Conservation (phyloP, 78 protist species). For the Dictyostelium citrinum region DNA sequence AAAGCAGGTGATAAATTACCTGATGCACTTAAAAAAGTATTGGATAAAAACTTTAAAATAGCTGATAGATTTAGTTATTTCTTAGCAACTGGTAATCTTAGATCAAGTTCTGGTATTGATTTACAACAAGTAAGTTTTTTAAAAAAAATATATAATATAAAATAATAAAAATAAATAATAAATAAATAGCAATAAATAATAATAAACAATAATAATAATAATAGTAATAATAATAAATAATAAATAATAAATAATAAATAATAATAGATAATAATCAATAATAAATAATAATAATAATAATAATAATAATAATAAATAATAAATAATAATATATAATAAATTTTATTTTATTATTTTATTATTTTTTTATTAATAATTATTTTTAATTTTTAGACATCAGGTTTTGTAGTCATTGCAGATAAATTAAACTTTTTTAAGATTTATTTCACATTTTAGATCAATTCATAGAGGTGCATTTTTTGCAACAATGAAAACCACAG, state of each 20-base stretch:
- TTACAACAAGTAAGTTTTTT: conserved; percentile 90
- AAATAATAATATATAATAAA: not conserved
- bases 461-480: conserved; percentile 96
- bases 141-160: too few species aligned
- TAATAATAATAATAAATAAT: not conserved
- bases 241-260: too few species aligned
- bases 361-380: not conserved
- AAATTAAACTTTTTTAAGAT: conserved; percentile 93
- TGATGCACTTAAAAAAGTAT: not conserved
- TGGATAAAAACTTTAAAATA: conserved; percentile 29
- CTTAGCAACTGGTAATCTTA: conserved; percentile 94
- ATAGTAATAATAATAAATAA: too few species aligned
- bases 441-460: conserved; percentile 91
- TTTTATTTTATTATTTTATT: not conserved
- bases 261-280: too few species aligned
- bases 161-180: too few species aligned
- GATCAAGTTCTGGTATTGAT: conserved; percentile 90
- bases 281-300: too few species aligned
- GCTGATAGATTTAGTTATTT: conserved; percentile 77
- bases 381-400: conserved; percentile 80
- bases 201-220: too few species aligned
- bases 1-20: not conserved
- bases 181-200: too few species aligned
- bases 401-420: conserved; percentile 97
- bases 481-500: conserved; percentile 94